phyloP scores from a whole-genome alignment of 2,329 filamentous ascomycete species.

The Cephalotrichum gorgonifer region DNA sequence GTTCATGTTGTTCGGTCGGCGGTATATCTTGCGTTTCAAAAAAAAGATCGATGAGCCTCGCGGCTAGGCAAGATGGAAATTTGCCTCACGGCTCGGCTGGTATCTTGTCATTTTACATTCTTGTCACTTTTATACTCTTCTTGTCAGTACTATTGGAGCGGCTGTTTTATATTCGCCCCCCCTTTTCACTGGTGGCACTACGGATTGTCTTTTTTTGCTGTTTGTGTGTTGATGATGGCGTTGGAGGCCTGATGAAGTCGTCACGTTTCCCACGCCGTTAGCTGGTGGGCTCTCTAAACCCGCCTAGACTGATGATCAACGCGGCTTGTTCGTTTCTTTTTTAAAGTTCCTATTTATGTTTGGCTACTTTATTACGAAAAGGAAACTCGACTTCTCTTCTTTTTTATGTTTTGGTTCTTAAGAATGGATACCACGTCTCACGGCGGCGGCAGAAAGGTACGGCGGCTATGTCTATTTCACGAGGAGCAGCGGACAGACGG shows the following conservation, averaged over 20 bases:
- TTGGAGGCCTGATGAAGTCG: background rate
- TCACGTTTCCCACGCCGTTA: too few species aligned
- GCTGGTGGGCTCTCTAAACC: too few species aligned
- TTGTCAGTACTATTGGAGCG: background rate
- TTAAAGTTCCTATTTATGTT: background rate
- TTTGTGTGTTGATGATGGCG: background rate
- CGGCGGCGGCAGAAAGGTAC: background rate
- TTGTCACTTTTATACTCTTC: background rate
- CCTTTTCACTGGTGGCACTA: background rate
- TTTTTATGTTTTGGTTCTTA: background rate
- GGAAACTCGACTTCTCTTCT: background rate
- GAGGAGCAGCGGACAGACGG: too few species aligned
- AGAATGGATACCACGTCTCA: conserved; percentile 4
- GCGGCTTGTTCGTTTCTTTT: background rate
- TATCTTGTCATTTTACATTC: background rate
- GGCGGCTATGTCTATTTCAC: background rate
- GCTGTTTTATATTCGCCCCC: background rate
- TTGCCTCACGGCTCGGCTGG: conserved; percentile 6
- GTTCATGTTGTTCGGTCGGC: background rate
- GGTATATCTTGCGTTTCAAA: background rate
- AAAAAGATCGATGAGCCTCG: conserved; percentile 6
- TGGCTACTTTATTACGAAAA: background rate
- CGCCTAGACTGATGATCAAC: too few species aligned
- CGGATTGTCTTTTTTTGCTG: background rate
- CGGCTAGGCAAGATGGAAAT: conserved; percentile 5